Base-by-base conservation (phyloP, 331 rosid species). In the Stylosanthes scabra region DNA sequence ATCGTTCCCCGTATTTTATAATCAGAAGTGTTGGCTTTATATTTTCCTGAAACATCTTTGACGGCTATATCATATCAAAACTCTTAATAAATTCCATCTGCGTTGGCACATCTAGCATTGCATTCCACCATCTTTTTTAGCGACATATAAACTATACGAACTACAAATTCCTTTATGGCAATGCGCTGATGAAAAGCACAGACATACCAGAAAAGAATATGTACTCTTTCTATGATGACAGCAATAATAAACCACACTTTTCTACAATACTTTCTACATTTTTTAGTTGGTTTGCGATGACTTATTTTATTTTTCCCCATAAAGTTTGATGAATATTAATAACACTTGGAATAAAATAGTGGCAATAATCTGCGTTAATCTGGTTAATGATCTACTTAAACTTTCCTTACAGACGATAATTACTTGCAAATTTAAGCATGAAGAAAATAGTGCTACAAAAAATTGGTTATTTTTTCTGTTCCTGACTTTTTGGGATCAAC, bases 381-480 rank as follows among this genome's bases (percentile, higher is more conserved):
- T 76, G 31, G 3, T 76, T 60, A 39, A 40, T 41, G 68, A 54
- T 6, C 9, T 77, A 40, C 63, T 58, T 31, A 55, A 63, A 51
- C 37, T 12, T 25, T 59, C 50, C 25, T 58, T 8, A 52, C 34
- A 55, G 14, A 41, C 4, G 31, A 3, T 41, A 9, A n/a, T n/a
- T 45, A 11, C 54, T 52, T 51, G 13, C 45, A 55, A 64, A 61
- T 28, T 56, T 63, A 55, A 71, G 11, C 63, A 28, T 72, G 39
- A 50, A 13, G 9, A 72, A 50, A 50, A 62, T 70, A 37, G 64
- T 49, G 73, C 70, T 44, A 74, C n/a, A 66, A 44, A 25, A 11
- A 31, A 56, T 41, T 51, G 25, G 75, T 82, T 68, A 68, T 50
- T 60, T 13, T 82, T 81, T 72, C 86, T 83, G 90, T 60, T 74